These are phyloP conservation scores for Penicillium fimorum DNA, from an alignment of 495 filamentous ascomycete species.

Conservation along the genomic window DNA sequence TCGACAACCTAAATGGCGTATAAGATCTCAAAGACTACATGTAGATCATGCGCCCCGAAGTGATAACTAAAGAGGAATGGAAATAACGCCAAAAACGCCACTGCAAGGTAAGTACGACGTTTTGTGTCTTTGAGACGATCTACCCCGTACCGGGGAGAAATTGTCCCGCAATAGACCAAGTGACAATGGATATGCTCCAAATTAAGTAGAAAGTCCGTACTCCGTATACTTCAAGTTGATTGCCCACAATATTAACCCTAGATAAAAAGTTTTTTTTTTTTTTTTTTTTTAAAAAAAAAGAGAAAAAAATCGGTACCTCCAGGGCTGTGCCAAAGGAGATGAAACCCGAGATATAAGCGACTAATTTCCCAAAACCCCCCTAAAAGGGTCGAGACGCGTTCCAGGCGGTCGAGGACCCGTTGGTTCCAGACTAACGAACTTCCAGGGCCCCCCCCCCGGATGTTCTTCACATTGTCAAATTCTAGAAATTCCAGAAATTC, in stretches of 20 bases:
- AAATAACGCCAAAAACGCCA: background rate
- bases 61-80: background rate
- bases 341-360: slow-evolving; percentile 8
- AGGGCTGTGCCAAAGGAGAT: slow-evolving; percentile 7
- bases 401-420: slow-evolving; percentile 6
- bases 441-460: no score
- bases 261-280: no score
- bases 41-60: background rate
- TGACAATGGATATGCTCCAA: background rate
- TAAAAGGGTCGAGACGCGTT: slow-evolving; percentile 13
- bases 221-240: background rate
- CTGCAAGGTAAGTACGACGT: background rate
- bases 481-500: background rate
- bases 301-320: slow-evolving; percentile 9
- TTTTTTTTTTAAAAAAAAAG: no score
- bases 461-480: background rate
- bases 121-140: background rate
- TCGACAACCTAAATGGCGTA: background rate
- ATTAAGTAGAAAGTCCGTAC: background rate
- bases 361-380: slow-evolving; percentile 4
- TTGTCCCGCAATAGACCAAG: background rate
- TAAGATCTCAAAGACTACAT: background rate
- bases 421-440: slow-evolving; percentile 1
- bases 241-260: background rate
- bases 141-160: background rate